Base-by-base conservation (phyloP, 148 eudicot genomes). In the Vaccinium darrowii region DNA sequence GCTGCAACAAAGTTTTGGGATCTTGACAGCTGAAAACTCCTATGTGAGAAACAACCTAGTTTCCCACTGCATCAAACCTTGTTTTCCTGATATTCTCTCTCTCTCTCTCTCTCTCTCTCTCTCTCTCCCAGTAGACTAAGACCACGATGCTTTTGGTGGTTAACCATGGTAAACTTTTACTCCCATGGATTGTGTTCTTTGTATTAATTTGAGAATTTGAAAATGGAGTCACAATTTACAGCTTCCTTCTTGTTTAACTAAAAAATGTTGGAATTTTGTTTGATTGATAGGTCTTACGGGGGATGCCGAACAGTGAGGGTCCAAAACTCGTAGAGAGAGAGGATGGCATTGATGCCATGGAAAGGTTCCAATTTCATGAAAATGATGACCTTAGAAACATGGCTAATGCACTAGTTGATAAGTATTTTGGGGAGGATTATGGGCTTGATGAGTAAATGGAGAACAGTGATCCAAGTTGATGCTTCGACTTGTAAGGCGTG, bases 291-390 rank as follows among this genome's bases (percentile, higher is more conserved):
- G 98, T 94, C 79, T 85, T 97, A 52, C 90, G 99, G 89, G 99
- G 96, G 86, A 93, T 95, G 95, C 99, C 99, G 2, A 86, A 94
- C 80, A 93, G 92, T 2, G 93, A 95, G 87, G 99, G 99, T 4
- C 93, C 92, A n/a, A 97, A 93, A 88, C 93, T 97, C 54, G 98
- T 97, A 7, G 99, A 97, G 89, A 92, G 89, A 71, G 96, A 94
- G 86, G 99, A 97, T 81, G 98, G 98, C 18, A 95, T 97, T 30
- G 99, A 97, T 69, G 99, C 99, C 87, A 93, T 97, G 98, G 99
- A 97, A 83, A 90, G 98, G 83, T 94, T 93, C 82, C 98, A 95
- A 82, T 97, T 97, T 80, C 99, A 97, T 65, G 98, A 95, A 83
- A 97, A 97, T 84, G 98, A 97, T 85, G 98, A 94, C 65, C 92